A percentile compares a stretch with the other conserved stretches of the same genome.
phyloP scores from a whole-genome alignment of 768 basidiomycete species.

The Ephemerocybe angulata region DNA sequence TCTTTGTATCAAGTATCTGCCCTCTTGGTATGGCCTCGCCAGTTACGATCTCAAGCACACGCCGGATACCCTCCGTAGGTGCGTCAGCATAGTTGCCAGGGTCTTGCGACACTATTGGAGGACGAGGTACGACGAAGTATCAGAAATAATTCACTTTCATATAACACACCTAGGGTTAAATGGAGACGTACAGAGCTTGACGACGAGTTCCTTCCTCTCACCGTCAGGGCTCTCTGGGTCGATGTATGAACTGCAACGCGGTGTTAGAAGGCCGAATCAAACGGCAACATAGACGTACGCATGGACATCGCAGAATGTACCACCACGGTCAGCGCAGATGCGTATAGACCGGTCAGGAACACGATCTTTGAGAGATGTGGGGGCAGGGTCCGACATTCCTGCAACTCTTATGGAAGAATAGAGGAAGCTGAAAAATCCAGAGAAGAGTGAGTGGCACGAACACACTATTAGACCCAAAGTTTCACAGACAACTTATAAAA shows the following conservation, averaged over 20 bases:
- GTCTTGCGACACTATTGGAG: constrained; percentile 76
- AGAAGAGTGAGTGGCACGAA: too few species aligned
- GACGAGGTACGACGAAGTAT: background rate
- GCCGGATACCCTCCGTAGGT: constrained; percentile 89
- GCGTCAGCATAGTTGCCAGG: constrained; percentile 85
- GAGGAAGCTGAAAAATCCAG: background rate
- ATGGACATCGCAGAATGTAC: constrained; percentile 89
- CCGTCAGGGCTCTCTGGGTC: constrained; percentile 53
- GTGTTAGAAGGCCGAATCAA: too few species aligned
- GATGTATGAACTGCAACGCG: constrained; percentile 66
- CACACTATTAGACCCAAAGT: too few species aligned
- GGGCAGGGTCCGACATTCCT: background rate
- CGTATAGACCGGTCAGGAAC: constrained; percentile 75
- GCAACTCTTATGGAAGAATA: background rate
- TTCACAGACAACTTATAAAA: too few species aligned
- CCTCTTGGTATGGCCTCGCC: constrained; percentile 68
- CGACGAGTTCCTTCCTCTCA: constrained; percentile 75
- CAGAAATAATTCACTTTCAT: too few species aligned
- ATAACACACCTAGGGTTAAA: too few species aligned
- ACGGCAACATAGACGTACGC: constrained; percentile 46
- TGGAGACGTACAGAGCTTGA: constrained; percentile 72
- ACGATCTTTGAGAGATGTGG: constrained; percentile 9
- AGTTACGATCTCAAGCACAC: constrained; percentile 76
- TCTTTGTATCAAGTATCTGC: constrained; percentile 63
- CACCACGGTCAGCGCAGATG: constrained; percentile 86